These are phyloP conservation scores for Xylaria sp. DNA, from an alignment of 2,329 filamentous ascomycete species.

Conservation along the genomic window DNA sequence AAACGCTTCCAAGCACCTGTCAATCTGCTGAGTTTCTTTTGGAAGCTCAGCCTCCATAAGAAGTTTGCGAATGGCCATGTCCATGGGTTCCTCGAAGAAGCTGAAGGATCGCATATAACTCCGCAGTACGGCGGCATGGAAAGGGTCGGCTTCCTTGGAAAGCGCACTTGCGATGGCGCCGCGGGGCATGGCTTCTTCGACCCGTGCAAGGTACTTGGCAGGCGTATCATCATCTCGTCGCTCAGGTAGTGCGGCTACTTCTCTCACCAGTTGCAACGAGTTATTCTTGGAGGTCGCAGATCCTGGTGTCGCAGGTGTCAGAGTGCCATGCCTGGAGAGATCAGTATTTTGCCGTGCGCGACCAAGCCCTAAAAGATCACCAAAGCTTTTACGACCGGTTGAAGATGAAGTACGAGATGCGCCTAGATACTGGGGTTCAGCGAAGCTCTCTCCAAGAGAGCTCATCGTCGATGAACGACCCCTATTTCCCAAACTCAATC, in stretches of 20 bases:
- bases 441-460: slow-evolving; percentile 75
- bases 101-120: slow-evolving; percentile 96
- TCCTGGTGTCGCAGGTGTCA: slow-evolving; percentile 71
- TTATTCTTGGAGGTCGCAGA: slow-evolving; percentile 79
- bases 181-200: slow-evolving; percentile 80
- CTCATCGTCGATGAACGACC: slow-evolving; percentile 89
- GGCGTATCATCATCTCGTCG: slow-evolving; percentile 87
- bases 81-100: slow-evolving; percentile 96
- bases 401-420: slow-evolving; percentile 81
- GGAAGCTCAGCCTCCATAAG: slow-evolving; percentile 96
- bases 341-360: slow-evolving; percentile 85
- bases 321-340: slow-evolving; percentile 70
- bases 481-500: slow-evolving; percentile 64
- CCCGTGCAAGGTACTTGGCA: slow-evolving; percentile 81
- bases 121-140: slow-evolving; percentile 80
- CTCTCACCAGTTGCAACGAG: slow-evolving; percentile 77
- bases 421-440: slow-evolving; percentile 70
- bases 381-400: slow-evolving; percentile 91
- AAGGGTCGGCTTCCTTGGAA: slow-evolving; percentile 84
- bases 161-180: slow-evolving; percentile 84
- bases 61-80: slow-evolving; percentile 95
- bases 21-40: slow-evolving; percentile 97
- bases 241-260: slow-evolving; percentile 74
- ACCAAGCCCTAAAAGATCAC: slow-evolving; percentile 80
- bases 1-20: slow-evolving; percentile 91